phyloP scores from a whole-genome alignment of 768 basidiomycete species.

The Coprinopsis cinerea region DNA sequence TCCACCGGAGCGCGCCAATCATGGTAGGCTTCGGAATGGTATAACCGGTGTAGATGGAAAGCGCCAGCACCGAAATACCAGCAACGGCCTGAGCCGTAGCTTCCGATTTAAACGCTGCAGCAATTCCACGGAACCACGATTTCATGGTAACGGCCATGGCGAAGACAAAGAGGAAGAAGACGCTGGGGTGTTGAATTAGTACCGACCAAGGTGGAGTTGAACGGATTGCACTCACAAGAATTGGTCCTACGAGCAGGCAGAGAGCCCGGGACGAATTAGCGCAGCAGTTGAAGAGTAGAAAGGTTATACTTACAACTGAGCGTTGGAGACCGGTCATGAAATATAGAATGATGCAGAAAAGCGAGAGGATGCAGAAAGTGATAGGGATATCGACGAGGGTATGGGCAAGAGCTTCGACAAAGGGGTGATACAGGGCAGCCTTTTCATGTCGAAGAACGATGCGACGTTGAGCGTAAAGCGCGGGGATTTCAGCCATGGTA shows the following conservation, averaged over 20 bases:
- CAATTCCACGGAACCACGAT: conserved; percentile 68
- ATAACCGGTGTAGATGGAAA: conserved; percentile 29
- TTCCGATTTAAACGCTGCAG: conserved; percentile 53
- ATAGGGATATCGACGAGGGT: conserved; percentile 60
- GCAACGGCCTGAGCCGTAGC: conserved; percentile 61
- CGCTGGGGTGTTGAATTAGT: conserved; percentile 29
- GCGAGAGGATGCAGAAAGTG: conserved; percentile 34
- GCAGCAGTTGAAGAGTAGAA: neutral
- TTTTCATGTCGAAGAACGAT: conserved; percentile 53
- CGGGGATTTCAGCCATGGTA: conserved; percentile 59
- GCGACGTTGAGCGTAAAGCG: conserved; percentile 54
- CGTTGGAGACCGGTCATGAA: conserved; percentile 56
- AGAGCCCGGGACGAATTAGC: neutral
- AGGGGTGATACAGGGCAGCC: conserved; percentile 50
- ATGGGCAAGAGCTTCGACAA: conserved; percentile 39
- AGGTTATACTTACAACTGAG: conserved; percentile 24
- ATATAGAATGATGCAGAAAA: conserved; percentile 51
- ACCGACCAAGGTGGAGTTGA: too few relatives aligned
- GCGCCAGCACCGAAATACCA: conserved; percentile 30
- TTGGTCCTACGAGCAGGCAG: conserved; percentile 22
- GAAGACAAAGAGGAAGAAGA: conserved; percentile 53
- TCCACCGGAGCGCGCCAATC: conserved; percentile 65
- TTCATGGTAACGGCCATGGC: conserved; percentile 62
- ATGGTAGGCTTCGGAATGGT: conserved; percentile 54
- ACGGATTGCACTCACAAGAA: conserved; percentile 49